phyloP scores from a whole-genome alignment of 2,329 filamentous ascomycete genomes.

The Dryadomyces quercivorus region DNA sequence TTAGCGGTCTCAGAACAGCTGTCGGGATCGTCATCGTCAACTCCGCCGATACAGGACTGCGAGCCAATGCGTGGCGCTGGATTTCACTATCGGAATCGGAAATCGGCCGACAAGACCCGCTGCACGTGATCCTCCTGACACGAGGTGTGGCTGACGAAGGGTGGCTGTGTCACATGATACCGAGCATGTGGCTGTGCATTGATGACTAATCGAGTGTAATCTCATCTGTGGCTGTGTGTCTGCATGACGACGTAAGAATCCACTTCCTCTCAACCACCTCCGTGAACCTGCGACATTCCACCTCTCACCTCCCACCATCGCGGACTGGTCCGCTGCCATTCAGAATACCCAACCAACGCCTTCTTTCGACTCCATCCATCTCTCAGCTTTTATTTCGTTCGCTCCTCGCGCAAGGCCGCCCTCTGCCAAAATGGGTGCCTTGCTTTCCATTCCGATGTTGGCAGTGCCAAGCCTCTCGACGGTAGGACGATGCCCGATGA shows the following conservation, averaged over 20 bases:
- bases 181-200: too few relatives aligned
- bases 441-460: conserved; percentile 80
- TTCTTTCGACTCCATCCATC: not conserved
- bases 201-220: too few relatives aligned
- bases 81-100: not conserved
- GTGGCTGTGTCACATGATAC: too few relatives aligned
- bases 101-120: too few relatives aligned
- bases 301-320: not conserved
- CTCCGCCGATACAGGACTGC: not conserved
- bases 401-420: not conserved
- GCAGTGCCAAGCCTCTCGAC: conserved; percentile 77
- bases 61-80: not conserved
- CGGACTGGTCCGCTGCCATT: not conserved
- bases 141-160: too few relatives aligned
- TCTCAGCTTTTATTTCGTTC: not conserved
- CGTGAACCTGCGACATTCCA: not conserved
- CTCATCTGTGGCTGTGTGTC: not conserved
- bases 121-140: not conserved
- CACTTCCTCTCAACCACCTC: not conserved
- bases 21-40: not conserved
- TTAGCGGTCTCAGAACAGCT: not conserved
- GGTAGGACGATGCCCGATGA: conserved; percentile 33
- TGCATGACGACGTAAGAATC: not conserved
- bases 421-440: conserved; percentile 62
- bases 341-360: not conserved